phyloP scores from a whole-genome alignment of 441 rosid species.

The Pelargonium myrrhifolium region DNA sequence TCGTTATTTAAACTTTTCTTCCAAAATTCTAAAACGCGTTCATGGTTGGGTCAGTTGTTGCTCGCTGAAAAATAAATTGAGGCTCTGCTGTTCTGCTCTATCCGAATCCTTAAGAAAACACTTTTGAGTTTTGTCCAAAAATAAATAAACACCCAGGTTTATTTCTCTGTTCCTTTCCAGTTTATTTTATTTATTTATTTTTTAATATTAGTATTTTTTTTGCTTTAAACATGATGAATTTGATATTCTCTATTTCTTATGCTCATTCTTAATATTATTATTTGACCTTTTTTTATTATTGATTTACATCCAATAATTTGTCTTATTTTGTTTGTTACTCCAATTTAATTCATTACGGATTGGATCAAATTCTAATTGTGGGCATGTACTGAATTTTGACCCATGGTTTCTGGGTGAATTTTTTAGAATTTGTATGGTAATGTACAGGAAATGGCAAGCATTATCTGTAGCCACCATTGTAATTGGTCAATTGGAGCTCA shows the following conservation, averaged over 20 bases:
- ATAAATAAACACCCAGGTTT: neutral
- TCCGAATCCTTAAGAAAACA: neutral
- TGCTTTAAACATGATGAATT: neutral
- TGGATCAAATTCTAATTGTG: neutral
- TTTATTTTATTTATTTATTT: neutral
- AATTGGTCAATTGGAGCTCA: constrained; percentile 40
- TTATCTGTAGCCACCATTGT: constrained; percentile 43
- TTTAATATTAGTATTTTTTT: neutral
- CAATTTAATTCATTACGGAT: neutral
- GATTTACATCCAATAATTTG: neutral
- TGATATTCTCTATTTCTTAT: neutral
- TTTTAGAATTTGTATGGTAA: neutral
- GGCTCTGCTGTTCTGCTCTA: neutral
- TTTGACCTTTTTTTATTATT: neutral
- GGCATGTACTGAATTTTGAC: neutral
- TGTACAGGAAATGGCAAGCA: constrained; percentile 48
- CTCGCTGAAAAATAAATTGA: neutral
- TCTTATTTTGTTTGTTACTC: neutral
- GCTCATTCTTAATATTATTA: no score
- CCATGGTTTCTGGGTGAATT: neutral
- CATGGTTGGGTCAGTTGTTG: neutral
- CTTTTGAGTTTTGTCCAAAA: neutral
- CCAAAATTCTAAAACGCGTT: no score
- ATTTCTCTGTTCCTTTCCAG: neutral
- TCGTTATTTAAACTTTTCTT: neutral